Evolutionary conservation across 2,329 filamentous ascomycete species (phyloP).

Genomic region (Exophiala oligosperma): DNA sequence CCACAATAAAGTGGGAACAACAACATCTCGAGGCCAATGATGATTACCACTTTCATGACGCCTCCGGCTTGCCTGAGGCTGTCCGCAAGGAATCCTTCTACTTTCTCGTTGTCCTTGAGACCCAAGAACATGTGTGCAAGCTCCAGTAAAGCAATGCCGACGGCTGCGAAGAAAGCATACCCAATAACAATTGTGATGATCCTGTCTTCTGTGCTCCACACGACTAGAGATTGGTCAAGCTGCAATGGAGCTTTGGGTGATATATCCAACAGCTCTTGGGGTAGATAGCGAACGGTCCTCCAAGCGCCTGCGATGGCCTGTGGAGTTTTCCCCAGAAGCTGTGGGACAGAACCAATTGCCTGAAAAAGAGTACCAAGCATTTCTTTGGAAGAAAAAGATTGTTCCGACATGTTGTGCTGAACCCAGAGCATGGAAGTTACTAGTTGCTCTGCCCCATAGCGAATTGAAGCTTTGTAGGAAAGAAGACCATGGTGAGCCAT

Average conservation of each 20-base stretch:
- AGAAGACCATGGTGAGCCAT: slow-evolving; percentile 66
- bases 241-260: background rate
- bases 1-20: slow-evolving; percentile 96
- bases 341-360: slow-evolving; percentile 1
- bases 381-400: background rate
- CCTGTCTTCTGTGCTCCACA: slow-evolving; percentile 69
- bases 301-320: background rate
- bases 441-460: slow-evolving; percentile 1
- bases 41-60: slow-evolving; percentile 95
- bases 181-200: slow-evolving; percentile 76
- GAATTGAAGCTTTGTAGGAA: slow-evolving; percentile 40
- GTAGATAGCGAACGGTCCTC: background rate
- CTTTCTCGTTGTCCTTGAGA: slow-evolving; percentile 53
- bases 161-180: slow-evolving; percentile 72
- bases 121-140: slow-evolving; percentile 68
- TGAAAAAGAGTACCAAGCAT: background rate
- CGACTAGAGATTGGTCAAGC: slow-evolving; percentile 58
- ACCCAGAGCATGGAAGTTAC: slow-evolving; percentile 34
- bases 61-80: slow-evolving; percentile 89
- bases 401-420: slow-evolving; percentile 20
- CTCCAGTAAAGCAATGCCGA: slow-evolving; percentile 77
- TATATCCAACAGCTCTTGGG: slow-evolving; percentile 6
- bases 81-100: slow-evolving; percentile 78
- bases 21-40: slow-evolving; percentile 99
- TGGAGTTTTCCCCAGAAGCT: background rate